Percentiles rank a stretch among this genome's conserved stretches.
phyloP scores from a whole-genome alignment of 1,284 basidiomycete species.

The Ustilago sp. region DNA sequence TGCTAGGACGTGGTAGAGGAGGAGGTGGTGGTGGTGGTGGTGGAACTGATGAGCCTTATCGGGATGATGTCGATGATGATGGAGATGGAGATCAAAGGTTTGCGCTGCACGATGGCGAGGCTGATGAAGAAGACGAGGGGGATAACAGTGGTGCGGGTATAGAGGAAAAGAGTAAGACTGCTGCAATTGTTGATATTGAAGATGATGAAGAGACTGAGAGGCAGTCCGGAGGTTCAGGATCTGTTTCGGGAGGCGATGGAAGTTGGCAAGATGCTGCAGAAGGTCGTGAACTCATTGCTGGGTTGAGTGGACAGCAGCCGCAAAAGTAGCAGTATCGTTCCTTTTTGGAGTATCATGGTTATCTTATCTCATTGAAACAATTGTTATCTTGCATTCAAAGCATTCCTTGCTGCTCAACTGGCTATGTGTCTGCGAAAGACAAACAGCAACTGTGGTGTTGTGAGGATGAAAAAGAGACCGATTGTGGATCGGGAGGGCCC shows the following conservation, averaged over 20 bases:
- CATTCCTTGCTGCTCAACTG: not conserved
- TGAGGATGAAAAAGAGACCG: not conserved
- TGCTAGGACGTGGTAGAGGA: constrained; percentile 21
- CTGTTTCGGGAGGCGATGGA: constrained; percentile 26
- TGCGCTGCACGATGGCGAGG: constrained; percentile 32
- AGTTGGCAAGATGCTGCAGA: constrained; percentile 53
- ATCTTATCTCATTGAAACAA: not conserved
- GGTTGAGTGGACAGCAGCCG: constrained; percentile 2
- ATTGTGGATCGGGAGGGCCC: not conserved
- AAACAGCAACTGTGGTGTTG: not conserved
- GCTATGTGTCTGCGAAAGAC: not conserved
- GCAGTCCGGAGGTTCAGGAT: constrained; percentile 12
- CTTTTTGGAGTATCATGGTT: not conserved
- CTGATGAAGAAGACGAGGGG: constrained; percentile 30
- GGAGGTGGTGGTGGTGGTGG: not conserved
- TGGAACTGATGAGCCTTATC: constrained; percentile 27
- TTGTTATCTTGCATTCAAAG: not conserved
- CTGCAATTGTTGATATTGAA: constrained; percentile 25
- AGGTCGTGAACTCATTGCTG: constrained; percentile 33
- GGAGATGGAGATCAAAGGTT: constrained; percentile 36
- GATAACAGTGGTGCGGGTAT: constrained; percentile 2
- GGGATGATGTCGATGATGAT: constrained; percentile 41
- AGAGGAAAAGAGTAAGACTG: constrained; percentile 1
- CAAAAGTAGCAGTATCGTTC: not conserved
- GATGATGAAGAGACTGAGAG: constrained; percentile 28